Evolutionary conservation across 495 filamentous ascomycete genomes (phyloP), one percentile per base, ranked within the genome.

Genomic region (Cudoniella acicularis): DNA sequence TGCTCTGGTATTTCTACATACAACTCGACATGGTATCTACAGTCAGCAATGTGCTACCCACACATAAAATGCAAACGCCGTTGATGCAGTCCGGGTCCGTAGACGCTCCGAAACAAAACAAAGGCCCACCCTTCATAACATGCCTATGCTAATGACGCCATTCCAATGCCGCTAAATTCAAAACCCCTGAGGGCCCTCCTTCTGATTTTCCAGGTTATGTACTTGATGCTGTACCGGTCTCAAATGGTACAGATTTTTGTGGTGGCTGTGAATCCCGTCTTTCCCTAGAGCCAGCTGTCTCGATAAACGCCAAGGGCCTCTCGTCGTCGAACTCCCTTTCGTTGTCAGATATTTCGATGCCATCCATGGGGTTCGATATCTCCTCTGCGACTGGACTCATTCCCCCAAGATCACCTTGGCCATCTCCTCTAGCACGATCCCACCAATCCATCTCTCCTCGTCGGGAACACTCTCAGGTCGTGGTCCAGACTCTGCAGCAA

Each of bases 351-450:
- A 36, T 13, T 23, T 18, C 30, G 11, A 54, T 30, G 13, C 56
- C 52, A 18, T 66, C 64, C 47, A 62, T 63, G 1, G 57, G 60
- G 50, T 63, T 63, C 13, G 54, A 36, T 2, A 52, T 17, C 26
- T 66, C 64, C 41, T 66, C 64, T 6, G 50, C 47, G 22, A 62
- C 49, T 1, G 57, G 59, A 68, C 66, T 58, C 69, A 65, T 63
- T 43, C 61, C 22, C 21, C 46, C 23, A 26, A 50, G 9, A n/a
- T 50, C 48, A 9, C 2, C 50, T 20, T 21, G 27, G 9, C 49
- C 59, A 49, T 59, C 41, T n/a, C 50, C 18, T 11, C 52, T 53
- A 9, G 43, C 43, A 3, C 43, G 57, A 8, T 57, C 60, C 62
- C 71, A 67, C 65, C 65, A 67, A 45, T 21, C 66, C 26, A 57